phyloP scores from a whole-genome alignment of 2,329 filamentous ascomycete genomes.

The Ambrosiella cleistominuta region DNA sequence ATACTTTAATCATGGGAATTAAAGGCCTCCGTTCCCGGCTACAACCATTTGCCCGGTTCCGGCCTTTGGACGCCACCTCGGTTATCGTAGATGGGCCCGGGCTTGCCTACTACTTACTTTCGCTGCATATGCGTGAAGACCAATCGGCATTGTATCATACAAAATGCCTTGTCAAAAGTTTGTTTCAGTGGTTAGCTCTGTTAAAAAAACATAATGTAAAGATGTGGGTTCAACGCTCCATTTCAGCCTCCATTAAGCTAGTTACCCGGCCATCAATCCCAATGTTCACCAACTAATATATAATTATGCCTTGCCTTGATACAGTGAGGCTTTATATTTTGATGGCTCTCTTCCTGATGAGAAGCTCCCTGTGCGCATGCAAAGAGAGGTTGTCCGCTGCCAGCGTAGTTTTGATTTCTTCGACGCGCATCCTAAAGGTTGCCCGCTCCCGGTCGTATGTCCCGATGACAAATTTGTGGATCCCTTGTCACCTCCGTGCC shows the following conservation, averaged over 20 bases:
- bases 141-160: constrained; percentile 28
- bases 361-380: constrained; percentile 46
- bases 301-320: constrained; percentile 6
- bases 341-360: constrained; percentile 59
- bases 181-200: constrained; percentile 44
- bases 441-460: not conserved
- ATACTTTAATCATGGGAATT: constrained; percentile 36
- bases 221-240: constrained; percentile 34
- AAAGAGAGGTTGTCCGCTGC: constrained; percentile 24
- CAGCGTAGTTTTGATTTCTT: constrained; percentile 11
- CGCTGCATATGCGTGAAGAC: not conserved
- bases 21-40: constrained; percentile 36
- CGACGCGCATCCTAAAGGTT: constrained; percentile 16
- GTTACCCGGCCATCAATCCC: not conserved
- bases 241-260: not conserved
- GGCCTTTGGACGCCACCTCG: constrained; percentile 23
- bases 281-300: not conserved
- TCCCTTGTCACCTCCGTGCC: constrained; percentile 19
- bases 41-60: constrained; percentile 30
- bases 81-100: constrained; percentile 61
- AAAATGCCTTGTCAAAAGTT: constrained; percentile 36
- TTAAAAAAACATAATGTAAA: constrained; percentile 36
- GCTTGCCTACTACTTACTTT: constrained; percentile 42
- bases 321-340: constrained; percentile 58
- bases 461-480: constrained; percentile 9